Conservation (phyloP, 352 stramenopile genomes). For the Phytophthora citricola region DNA sequence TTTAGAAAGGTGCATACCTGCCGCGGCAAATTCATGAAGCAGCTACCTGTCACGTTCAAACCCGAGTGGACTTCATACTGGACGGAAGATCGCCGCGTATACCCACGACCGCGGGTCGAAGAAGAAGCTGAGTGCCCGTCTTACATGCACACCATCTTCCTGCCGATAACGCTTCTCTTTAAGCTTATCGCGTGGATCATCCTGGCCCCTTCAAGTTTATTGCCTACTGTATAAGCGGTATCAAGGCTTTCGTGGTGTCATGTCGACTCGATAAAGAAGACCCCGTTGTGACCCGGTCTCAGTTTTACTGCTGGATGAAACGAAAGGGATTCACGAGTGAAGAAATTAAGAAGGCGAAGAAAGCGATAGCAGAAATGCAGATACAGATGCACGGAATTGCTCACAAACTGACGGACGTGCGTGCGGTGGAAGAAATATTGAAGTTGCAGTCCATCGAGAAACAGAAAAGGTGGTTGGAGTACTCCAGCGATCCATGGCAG, state of each 20-base stretch:
- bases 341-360: constrained; percentile 12
- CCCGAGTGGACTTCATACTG: constrained; percentile 1
- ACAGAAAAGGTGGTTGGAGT: constrained; percentile 15
- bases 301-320: constrained; percentile 16
- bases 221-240: background rate
- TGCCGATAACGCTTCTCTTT: too few species aligned
- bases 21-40: background rate
- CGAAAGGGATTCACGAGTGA: constrained; percentile 8
- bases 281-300: constrained; percentile 5
- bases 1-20: constrained; percentile 2
- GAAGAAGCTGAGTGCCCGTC: too few species aligned
- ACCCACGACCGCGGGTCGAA: background rate
- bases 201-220: background rate
- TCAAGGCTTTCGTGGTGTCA: background rate
- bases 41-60: constrained; percentile 7
- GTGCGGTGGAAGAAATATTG: constrained; percentile 4
- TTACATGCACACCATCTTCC: too few species aligned
- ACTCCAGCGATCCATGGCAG: constrained; percentile 7
- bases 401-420: constrained; percentile 9
- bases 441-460: constrained; percentile 23
- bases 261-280: background rate
- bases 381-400: constrained; percentile 3
- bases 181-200: background rate
- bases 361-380: background rate
- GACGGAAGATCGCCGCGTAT: constrained; percentile 8